These are phyloP conservation scores for Neonectria magnoliae DNA, from an alignment of 2,329 filamentous ascomycete species.

Conservation along the genomic window DNA sequence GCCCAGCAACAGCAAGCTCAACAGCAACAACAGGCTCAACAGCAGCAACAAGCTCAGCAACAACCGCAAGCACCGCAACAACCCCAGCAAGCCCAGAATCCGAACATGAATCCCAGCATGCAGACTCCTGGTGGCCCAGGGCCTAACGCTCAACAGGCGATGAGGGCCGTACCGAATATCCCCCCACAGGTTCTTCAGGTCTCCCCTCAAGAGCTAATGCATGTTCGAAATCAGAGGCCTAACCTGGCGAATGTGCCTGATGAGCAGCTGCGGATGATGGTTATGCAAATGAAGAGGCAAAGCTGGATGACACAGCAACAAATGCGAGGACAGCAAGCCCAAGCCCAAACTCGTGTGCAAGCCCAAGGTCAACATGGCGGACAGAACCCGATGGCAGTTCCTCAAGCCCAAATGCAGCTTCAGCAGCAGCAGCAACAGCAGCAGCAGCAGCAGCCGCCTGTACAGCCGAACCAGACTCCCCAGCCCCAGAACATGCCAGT, in stretches of 20 bases:
- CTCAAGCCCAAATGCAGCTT: conserved; percentile 63
- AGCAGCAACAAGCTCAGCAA: conserved; percentile 37
- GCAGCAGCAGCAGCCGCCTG: conserved; percentile 50
- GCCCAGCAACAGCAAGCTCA: conserved; percentile 40
- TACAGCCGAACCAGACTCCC: conserved; percentile 52
- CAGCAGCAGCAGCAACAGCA: conserved; percentile 63
- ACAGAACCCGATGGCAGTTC: conserved; percentile 54
- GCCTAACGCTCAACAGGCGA: conserved; percentile 42
- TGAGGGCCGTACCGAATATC: conserved; percentile 39
- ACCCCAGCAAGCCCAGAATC: conserved; percentile 44
- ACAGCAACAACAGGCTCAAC: conserved; percentile 32
- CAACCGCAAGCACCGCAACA: conserved; percentile 30
- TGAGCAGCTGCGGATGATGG: conserved; percentile 46
- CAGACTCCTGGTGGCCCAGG: conserved; percentile 37
- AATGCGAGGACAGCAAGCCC: conserved; percentile 48
- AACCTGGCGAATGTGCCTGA: conserved; percentile 45
- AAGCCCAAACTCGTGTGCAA: conserved; percentile 44
- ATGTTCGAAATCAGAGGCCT: conserved; percentile 41
- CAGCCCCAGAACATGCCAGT: conserved; percentile 53
- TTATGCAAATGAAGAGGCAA: conserved; percentile 48
- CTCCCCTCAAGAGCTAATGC: conserved; percentile 47
- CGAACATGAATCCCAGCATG: conserved; percentile 40
- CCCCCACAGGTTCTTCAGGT: conserved; percentile 48
- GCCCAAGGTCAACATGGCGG: conserved; percentile 49
- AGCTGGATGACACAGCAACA: conserved; percentile 46